These are phyloP conservation scores for Zymoseptoria tritici DNA, from an alignment of 2,329 filamentous ascomycete species.

Conservation along the genomic window DNA sequence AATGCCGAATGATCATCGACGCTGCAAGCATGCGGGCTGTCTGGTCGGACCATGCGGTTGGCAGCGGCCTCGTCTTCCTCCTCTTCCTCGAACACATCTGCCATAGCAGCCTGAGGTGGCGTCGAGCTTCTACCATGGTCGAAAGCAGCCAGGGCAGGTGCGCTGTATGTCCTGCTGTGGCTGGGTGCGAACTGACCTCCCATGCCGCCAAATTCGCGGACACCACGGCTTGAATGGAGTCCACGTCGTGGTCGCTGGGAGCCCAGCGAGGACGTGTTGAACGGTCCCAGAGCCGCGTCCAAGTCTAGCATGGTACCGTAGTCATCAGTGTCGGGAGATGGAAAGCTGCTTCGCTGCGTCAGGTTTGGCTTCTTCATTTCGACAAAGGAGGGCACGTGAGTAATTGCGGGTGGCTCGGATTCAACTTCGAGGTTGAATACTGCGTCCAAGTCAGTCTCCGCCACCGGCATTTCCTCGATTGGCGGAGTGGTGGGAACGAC, in stretches of 20 bases:
- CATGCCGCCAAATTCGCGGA: conserved; percentile 60
- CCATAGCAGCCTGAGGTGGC: conserved; percentile 58
- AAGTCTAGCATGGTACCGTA: conserved; percentile 80
- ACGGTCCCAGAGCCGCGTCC: conserved; percentile 85
- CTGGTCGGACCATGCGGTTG: conserved; percentile 8
- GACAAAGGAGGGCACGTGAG: conserved; percentile 4
- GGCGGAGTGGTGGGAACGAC: not conserved
- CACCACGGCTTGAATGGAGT: conserved; percentile 69
- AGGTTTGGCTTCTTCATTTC: conserved; percentile 6
- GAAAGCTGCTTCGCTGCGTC: conserved; percentile 7
- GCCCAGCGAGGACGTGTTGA: conserved; percentile 67
- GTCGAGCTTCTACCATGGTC: conserved; percentile 38
- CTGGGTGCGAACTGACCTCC: conserved; percentile 55
- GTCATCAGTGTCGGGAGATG: conserved; percentile 38
- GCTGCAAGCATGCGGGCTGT: not conserved
- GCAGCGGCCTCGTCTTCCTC: conserved; percentile 45
- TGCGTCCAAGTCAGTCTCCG: conserved; percentile 28
- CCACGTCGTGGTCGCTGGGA: conserved; percentile 62
- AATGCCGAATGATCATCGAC: conserved; percentile 18
- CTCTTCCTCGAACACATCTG: conserved; percentile 80
- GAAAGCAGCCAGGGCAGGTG: conserved; percentile 70
- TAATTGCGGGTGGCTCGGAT: not conserved
- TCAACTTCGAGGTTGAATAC: conserved; percentile 21
- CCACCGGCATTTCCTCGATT: conserved; percentile 8
- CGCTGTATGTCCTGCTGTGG: conserved; percentile 71